These are phyloP conservation scores for Combretum micranthum DNA, from an alignment of 345 rosid species.

Conservation along the genomic window DNA sequence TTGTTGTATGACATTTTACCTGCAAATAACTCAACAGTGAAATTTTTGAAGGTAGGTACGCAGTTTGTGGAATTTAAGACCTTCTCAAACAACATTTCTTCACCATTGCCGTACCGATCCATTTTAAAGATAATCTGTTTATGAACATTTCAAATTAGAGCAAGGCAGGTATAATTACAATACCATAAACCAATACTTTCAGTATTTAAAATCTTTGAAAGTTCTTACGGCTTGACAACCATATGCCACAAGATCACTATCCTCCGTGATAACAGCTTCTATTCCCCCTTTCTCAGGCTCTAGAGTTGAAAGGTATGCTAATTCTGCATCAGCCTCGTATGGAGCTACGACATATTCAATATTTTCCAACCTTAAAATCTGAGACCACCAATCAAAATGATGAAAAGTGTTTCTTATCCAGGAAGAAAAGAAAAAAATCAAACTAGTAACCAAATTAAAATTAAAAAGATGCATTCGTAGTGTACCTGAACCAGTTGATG, in stretches of 20 bases:
- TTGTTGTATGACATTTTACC: conserved; percentile 29
- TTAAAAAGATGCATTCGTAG: not conserved
- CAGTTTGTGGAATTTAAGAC: conserved; percentile 40
- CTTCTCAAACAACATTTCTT: conserved; percentile 54
- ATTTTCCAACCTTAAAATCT: conserved; percentile 68
- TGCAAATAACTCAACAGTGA: conserved; percentile 50
- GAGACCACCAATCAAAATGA: conserved; percentile 19
- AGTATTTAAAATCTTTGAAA: conserved; percentile 25
- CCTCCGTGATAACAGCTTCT: conserved; percentile 80
- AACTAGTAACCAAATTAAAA: not conserved
- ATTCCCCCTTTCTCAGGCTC: conserved; percentile 65
- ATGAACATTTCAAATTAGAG: conserved; percentile 20
- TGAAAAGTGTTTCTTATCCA: not conserved
- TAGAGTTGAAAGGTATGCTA: conserved; percentile 68
- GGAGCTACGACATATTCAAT: conserved; percentile 91
- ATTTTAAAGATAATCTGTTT: conserved; percentile 71
- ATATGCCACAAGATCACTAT: conserved; percentile 82
- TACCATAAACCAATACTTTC: conserved; percentile 24
- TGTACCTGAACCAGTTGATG: conserved; percentile 67
- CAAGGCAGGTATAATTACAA: conserved; percentile 15
- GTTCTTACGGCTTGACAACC: conserved; percentile 91
- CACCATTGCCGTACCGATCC: conserved; percentile 84
- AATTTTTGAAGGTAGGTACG: conserved; percentile 57
- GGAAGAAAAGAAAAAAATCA: not conserved
- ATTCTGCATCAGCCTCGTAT: conserved; percentile 94